Percentiles rank a stretch among this genome's conserved stretches.
These are phyloP conservation scores for Auricularia cornea DNA, from an alignment of 768 basidiomycete genomes.

Conservation along the genomic window DNA sequence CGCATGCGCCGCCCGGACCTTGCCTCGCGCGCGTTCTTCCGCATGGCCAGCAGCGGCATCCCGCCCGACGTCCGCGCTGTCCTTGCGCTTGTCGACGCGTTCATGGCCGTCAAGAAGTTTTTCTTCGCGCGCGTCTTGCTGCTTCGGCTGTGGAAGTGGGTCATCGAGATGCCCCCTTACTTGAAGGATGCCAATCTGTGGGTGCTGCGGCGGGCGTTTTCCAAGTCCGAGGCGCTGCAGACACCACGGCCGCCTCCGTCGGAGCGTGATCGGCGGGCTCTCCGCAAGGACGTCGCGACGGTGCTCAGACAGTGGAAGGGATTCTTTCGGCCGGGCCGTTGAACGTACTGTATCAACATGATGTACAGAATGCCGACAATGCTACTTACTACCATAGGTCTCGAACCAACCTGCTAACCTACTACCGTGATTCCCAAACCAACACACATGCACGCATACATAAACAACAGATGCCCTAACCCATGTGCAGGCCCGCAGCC, in stretches of 20 bases:
- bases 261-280: neutral
- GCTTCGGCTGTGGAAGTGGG: slow-evolving; percentile 53
- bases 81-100: slow-evolving; percentile 63
- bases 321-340: neutral
- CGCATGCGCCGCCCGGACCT: slow-evolving; percentile 45
- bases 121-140: slow-evolving; percentile 45
- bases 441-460: neutral
- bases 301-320: neutral
- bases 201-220: slow-evolving; percentile 37
- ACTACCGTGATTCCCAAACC: neutral
- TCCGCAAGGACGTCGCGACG: neutral
- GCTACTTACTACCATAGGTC: neutral
- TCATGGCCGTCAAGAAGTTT: slow-evolving; percentile 48
- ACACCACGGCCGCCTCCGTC: neutral
- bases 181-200: slow-evolving; percentile 37
- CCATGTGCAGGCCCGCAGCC: neutral
- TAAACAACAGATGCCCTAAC: neutral
- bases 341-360: neutral
- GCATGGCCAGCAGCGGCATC: slow-evolving; percentile 55
- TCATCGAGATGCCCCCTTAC: slow-evolving; percentile 51
- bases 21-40: slow-evolving; percentile 48
- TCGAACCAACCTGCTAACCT: neutral
- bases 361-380: no score
- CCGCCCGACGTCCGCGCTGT: slow-evolving; percentile 63
- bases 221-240: neutral